Evolutionary conservation across 176 grass and related monocot species (phyloP).

Genomic region (Avena insularis): DNA sequence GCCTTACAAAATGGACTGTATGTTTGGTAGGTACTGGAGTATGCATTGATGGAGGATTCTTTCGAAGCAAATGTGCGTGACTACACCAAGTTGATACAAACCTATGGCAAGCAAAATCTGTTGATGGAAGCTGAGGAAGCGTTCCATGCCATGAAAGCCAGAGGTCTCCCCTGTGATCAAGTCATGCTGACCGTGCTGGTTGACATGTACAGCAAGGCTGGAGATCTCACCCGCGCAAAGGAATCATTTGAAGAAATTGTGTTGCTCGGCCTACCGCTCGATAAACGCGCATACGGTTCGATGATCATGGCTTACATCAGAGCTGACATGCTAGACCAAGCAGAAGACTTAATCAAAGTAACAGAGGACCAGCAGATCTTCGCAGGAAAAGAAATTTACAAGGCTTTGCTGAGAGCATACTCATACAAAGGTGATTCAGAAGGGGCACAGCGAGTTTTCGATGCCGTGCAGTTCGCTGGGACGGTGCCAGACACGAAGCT

Average conservation of each 20-base stretch:
- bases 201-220: conserved; percentile 23
- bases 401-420: conserved; percentile 88
- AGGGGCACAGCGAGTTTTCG: conserved; percentile 72
- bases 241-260: conserved; percentile 71
- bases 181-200: conserved; percentile 45
- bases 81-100: conserved; percentile 83
- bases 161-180: conserved; percentile 76
- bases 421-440: conserved; percentile 63
- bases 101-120: conserved; percentile 70
- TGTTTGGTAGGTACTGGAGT: conserved; percentile 60
- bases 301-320: conserved; percentile 96
- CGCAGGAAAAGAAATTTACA: conserved; percentile 81
- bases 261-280: conserved; percentile 61
- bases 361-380: conserved; percentile 65
- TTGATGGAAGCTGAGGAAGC: conserved; percentile 72
- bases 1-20: not conserved
- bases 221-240: conserved; percentile 11
- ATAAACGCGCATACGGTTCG: conserved; percentile 78
- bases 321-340: conserved; percentile 64
- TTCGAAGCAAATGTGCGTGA: conserved; percentile 82
- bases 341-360: conserved; percentile 68
- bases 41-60: conserved; percentile 67
- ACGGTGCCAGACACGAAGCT: conserved; percentile 69
- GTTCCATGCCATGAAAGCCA: conserved; percentile 68
- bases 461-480: conserved; percentile 74